phyloP scores from a whole-genome alignment of 2,329 filamentous ascomycete genomes.

The Tothia fuscella region DNA sequence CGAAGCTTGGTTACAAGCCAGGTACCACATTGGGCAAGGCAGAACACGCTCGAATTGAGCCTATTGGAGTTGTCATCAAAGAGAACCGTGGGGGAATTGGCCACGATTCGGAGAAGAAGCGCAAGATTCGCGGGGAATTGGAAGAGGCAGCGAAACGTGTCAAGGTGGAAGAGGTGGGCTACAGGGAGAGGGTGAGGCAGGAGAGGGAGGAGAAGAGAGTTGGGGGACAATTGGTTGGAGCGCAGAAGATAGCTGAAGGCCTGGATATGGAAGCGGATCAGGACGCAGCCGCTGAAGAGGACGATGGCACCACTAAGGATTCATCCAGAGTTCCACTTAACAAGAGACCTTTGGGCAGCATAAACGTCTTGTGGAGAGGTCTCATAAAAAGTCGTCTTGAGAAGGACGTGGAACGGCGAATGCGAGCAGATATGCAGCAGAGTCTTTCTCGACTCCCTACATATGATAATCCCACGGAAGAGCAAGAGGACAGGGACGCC shows the following conservation, averaged over 20 bases:
- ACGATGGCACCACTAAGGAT: too few species aligned
- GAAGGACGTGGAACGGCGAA: conserved; percentile 53
- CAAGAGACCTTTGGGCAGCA: conserved; percentile 45
- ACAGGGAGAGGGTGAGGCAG: conserved; percentile 21
- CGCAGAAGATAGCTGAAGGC: conserved; percentile 71
- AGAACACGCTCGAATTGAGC: conserved; percentile 48
- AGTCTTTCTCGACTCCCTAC: conserved; percentile 45
- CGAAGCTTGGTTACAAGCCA: conserved; percentile 77
- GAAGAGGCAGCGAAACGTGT: conserved; percentile 27
- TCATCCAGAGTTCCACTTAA: conserved; percentile 17
- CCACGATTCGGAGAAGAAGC: conserved; percentile 69
- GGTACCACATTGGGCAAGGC: conserved; percentile 62
- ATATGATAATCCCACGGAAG: conserved; percentile 57
- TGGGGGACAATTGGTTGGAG: conserved; percentile 61
- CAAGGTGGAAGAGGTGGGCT: conserved; percentile 32
- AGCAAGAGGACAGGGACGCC: conserved; percentile 59
- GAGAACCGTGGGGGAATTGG: conserved; percentile 76
- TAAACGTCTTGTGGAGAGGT: conserved; percentile 71
- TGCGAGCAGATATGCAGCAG: conserved; percentile 54
- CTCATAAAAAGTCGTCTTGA: conserved; percentile 59
- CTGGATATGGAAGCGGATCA: conserved; percentile 48
- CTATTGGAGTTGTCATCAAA: conserved; percentile 64
- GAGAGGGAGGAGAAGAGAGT: conserved; percentile 27
- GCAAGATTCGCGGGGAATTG: conserved; percentile 41
- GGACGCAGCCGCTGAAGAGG: conserved; percentile 17